phyloP scores from a whole-genome alignment of 2,329 filamentous ascomycete genomes.

The Zasmidium citrigriseum region DNA sequence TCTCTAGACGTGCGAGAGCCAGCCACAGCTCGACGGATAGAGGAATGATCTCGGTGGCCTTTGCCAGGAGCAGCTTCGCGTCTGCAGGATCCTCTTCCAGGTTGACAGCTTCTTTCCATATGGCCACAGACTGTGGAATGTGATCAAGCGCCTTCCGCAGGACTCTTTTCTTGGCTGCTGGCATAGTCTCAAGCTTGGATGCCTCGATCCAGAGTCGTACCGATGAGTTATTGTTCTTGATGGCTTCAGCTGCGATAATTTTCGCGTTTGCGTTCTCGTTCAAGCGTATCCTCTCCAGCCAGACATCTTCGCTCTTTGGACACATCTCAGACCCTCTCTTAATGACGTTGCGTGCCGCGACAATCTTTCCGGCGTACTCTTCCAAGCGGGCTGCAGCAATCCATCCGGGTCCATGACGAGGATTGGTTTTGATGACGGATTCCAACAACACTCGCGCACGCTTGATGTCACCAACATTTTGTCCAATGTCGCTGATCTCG shows the following conservation, averaged over 20 bases:
- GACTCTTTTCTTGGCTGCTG: conserved; percentile 86
- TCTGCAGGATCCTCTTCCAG: conserved; percentile 88
- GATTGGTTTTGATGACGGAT: conserved; percentile 96
- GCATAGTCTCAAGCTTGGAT: conserved; percentile 84
- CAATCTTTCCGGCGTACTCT: conserved; percentile 87
- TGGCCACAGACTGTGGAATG: conserved; percentile 86
- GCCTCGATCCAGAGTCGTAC: conserved; percentile 93
- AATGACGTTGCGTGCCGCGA: conserved; percentile 85
- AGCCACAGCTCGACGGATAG: conserved; percentile 94
- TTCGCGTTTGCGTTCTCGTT: conserved; percentile 91
- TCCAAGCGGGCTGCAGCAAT: conserved; percentile 92
- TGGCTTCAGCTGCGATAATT: conserved; percentile 89
- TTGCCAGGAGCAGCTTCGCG: conserved; percentile 84
- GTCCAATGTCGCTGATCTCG: conserved; percentile 74
- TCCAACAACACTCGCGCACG: conserved; percentile 89
- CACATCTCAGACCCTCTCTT: conserved; percentile 86
- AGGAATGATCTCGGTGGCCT: conserved; percentile 93
- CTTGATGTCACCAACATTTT: conserved; percentile 91
- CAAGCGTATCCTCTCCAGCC: conserved; percentile 92
- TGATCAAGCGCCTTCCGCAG: conserved; percentile 88
- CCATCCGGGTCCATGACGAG: conserved; percentile 91
- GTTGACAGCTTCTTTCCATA: conserved; percentile 99
- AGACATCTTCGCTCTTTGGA: conserved; percentile 90
- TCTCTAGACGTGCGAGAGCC: conserved; percentile 85
- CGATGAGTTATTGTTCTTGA: conserved; percentile 86